Percentiles rank a stretch among this genome's conserved stretches.
These are phyloP conservation scores for Sanghuangporus sanghuang DNA, from an alignment of 1,284 basidiomycete genomes.

Conservation along the genomic window DNA sequence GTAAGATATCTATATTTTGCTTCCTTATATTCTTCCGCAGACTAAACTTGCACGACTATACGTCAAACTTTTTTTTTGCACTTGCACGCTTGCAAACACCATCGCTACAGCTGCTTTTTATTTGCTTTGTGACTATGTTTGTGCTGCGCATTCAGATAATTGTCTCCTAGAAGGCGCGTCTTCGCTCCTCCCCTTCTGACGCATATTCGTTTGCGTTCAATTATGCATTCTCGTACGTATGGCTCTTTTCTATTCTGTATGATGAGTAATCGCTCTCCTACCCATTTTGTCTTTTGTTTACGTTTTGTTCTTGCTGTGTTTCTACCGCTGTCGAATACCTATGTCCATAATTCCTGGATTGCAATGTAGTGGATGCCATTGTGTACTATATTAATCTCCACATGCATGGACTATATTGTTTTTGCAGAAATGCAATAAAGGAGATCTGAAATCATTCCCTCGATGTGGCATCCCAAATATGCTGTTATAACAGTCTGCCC, in stretches of 20 bases:
- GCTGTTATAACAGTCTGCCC: no score
- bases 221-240: neutral
- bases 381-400: no score
- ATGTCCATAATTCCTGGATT: neutral
- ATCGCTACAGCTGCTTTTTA: slow-evolving; percentile 11
- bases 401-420: no score
- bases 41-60: slow-evolving; percentile 17
- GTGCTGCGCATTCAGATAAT: neutral
- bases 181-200: neutral
- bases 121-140: slow-evolving; percentile 7
- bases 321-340: neutral
- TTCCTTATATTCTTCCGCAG: slow-evolving; percentile 12
- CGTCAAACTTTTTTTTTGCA: neutral
- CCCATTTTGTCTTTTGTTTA: neutral
- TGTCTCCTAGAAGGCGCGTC: neutral
- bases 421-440: no score
- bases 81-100: neutral
- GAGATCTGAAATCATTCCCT: no score
- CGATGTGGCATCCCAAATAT: no score
- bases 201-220: neutral
- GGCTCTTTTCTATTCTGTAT: neutral
- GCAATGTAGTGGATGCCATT: slow-evolving; percentile 1
- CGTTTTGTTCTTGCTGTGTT: neutral
- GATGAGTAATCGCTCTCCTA: neutral
- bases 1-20: slow-evolving; percentile 17